A percentile compares a stretch with the other conserved stretches of the same genome.
Evolutionary conservation across 495 filamentous ascomycete genomes (phyloP).

Genomic region (Aspergillus diversus): DNA sequence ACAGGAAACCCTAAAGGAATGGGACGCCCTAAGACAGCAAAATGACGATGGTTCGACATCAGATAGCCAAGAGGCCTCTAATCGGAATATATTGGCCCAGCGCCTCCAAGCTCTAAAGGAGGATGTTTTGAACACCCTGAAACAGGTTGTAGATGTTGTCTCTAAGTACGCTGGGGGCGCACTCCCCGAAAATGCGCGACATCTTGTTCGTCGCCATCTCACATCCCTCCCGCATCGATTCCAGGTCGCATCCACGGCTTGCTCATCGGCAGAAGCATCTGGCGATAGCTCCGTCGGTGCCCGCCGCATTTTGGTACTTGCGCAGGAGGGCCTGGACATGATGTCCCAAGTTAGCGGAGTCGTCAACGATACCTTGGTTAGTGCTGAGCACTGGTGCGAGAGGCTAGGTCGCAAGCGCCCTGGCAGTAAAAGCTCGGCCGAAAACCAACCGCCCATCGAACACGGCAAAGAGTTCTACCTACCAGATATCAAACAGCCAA

Average conservation of each 20-base stretch:
- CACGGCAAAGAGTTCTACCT: constrained; percentile 29
- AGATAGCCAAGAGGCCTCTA: constrained; percentile 30
- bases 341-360: constrained; percentile 81
- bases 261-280: constrained; percentile 43
- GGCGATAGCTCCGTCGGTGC: constrained; percentile 57
- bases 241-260: constrained; percentile 54
- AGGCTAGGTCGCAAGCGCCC: constrained; percentile 63
- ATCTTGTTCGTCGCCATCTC: constrained; percentile 77
- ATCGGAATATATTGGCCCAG: constrained; percentile 51
- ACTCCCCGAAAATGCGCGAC: constrained; percentile 78
- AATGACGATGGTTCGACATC: constrained; percentile 25
- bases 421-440: constrained; percentile 28
- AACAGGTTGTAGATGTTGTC: constrained; percentile 75
- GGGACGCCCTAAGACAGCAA: constrained; percentile 55
- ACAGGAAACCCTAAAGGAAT: constrained; percentile 72
- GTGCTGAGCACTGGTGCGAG: constrained; percentile 86
- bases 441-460: constrained; percentile 27
- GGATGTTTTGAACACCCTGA: constrained; percentile 76
- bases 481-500: constrained; percentile 42
- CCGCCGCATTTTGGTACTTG: constrained; percentile 75
- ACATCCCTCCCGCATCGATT: constrained; percentile 79
- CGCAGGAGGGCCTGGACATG: constrained; percentile 87
- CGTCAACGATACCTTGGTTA: constrained; percentile 79
- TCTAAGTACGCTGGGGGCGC: constrained; percentile 83
- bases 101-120: constrained; percentile 70